Percentiles rank a stretch among this genome's conserved stretches.
These are phyloP conservation scores for Penicillium sclerotigenum DNA, from an alignment of 2,329 filamentous ascomycete genomes.

Conservation along the genomic window DNA sequence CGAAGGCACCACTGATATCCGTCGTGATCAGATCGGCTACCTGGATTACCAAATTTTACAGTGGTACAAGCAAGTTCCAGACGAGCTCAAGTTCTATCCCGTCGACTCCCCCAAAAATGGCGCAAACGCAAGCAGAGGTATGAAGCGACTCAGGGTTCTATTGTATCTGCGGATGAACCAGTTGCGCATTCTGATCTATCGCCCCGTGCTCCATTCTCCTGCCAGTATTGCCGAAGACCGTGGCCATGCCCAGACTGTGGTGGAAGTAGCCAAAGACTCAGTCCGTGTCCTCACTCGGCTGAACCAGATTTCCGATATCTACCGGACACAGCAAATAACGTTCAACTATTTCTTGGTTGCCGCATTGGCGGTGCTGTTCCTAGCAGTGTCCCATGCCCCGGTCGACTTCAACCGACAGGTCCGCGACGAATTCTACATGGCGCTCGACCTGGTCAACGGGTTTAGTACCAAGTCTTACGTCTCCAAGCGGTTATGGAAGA, in stretches of 20 bases:
- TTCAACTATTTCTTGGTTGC: conserved; percentile 68
- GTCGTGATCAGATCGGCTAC: conserved; percentile 71
- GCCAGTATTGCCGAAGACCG: conserved; percentile 77
- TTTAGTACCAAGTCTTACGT: conserved; percentile 61
- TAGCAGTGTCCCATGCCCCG: conserved; percentile 63
- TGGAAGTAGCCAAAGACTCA: conserved; percentile 64
- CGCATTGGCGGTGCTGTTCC: conserved; percentile 61
- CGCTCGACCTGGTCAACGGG: conserved; percentile 60
- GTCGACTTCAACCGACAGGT: conserved; percentile 58
- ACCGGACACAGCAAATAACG: conserved; percentile 60
- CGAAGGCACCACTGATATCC: conserved; percentile 63
- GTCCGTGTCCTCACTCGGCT: conserved; percentile 59
- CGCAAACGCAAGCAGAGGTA: conserved; percentile 59
- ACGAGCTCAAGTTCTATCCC: conserved; percentile 61
- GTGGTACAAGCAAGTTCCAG: conserved; percentile 76
- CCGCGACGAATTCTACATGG: conserved; percentile 67
- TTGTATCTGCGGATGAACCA: conserved; percentile 86
- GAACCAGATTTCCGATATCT: conserved; percentile 62
- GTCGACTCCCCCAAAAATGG: conserved; percentile 48
- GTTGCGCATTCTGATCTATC: conserved; percentile 84
- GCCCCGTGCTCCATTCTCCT: conserved; percentile 79
- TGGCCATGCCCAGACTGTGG: conserved; percentile 66
- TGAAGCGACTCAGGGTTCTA: conserved; percentile 73
- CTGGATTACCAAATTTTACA: conserved; percentile 80
- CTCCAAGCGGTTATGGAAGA: conserved; percentile 62